Evolutionary conservation across 2,329 filamentous ascomycete species (phyloP).

Genomic region (Neodidymelliopsis sp.): DNA sequence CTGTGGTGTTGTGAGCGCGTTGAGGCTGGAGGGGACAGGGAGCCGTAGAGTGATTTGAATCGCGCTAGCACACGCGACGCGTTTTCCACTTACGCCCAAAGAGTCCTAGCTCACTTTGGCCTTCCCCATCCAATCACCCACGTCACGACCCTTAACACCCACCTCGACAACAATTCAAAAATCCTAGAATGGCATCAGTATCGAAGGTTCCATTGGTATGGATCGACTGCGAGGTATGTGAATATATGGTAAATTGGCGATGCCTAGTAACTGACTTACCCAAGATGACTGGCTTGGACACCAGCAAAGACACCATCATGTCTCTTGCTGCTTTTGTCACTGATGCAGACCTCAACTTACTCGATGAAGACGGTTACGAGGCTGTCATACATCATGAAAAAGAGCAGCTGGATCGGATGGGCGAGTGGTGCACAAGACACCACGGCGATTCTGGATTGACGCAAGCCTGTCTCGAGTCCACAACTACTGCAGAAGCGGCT

Average conservation of each 20-base stretch:
- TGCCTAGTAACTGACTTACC: constrained; percentile 12
- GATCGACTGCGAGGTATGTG: constrained; percentile 77
- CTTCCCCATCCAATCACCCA: constrained; percentile 7
- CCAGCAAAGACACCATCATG: constrained; percentile 81
- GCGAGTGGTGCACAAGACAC: constrained; percentile 84
- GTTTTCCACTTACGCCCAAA: constrained; percentile 14
- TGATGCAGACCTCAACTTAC: constrained; percentile 75
- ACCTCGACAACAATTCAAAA: constrained; percentile 8
- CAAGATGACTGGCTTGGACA: constrained; percentile 93
- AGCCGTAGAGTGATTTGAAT: constrained; percentile 18
- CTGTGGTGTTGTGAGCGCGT: constrained; percentile 28
- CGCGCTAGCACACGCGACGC: constrained; percentile 35
- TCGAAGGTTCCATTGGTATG: constrained; percentile 77
- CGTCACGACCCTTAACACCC: constrained; percentile 4
- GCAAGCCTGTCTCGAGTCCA: constrained; percentile 75
- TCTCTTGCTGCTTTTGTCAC: constrained; percentile 94
- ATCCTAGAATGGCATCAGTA: constrained; percentile 53
- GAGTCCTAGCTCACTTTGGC: constrained; percentile 2
- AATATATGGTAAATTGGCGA: too few species aligned
- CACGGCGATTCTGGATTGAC: constrained; percentile 86
- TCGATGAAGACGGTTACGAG: constrained; percentile 82
- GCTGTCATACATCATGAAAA: constrained; percentile 77
- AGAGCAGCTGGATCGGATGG: constrained; percentile 78
- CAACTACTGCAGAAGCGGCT: constrained; percentile 74
- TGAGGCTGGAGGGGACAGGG: constrained; percentile 33